Evolutionary conservation across 495 filamentous ascomycete species (phyloP).

Genomic region (Xylaria castorea): DNA sequence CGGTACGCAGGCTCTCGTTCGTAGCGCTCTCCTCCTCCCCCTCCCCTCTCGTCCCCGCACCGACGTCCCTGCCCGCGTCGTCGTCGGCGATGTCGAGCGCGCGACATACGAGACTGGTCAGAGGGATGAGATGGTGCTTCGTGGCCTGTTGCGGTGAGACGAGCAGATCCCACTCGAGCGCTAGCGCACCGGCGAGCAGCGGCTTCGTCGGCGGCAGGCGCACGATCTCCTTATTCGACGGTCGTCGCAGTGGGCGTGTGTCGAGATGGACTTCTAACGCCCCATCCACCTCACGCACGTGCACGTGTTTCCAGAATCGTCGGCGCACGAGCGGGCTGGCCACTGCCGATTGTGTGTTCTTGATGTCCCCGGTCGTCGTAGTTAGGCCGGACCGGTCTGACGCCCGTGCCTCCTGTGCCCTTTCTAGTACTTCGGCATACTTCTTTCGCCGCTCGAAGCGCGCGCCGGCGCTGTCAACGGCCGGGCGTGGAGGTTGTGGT

Average conservation of each 20-base stretch:
- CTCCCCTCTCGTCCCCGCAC: slow-evolving; percentile 30
- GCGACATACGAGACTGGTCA: slow-evolving; percentile 84
- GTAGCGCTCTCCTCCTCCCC: slow-evolving; percentile 29
- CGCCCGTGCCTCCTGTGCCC: slow-evolving; percentile 53
- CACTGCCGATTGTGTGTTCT: not conserved
- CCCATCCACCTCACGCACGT: slow-evolving; percentile 63
- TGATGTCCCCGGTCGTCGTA: not conserved
- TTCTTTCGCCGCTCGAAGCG: slow-evolving; percentile 61
- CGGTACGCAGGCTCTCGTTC: slow-evolving; percentile 50
- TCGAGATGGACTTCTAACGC: slow-evolving; percentile 81
- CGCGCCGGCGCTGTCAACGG: slow-evolving; percentile 55
- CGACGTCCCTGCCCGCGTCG: slow-evolving; percentile 43
- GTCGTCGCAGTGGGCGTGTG: slow-evolving; percentile 76
- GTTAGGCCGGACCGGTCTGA: slow-evolving; percentile 32
- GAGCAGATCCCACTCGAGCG: slow-evolving; percentile 90
- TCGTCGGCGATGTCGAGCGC: slow-evolving; percentile 78
- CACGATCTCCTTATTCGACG: slow-evolving; percentile 68
- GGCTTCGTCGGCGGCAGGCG: slow-evolving; percentile 75
- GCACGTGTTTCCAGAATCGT: slow-evolving; percentile 85
- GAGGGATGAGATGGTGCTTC: slow-evolving; percentile 80
- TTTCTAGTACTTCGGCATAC: slow-evolving; percentile 59
- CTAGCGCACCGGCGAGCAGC: slow-evolving; percentile 83
- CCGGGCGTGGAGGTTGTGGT: slow-evolving; percentile 72
- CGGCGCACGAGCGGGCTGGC: slow-evolving; percentile 43
- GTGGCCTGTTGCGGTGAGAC: slow-evolving; percentile 78